These are phyloP conservation scores for Termitomyces sp. DNA, from an alignment of 768 basidiomycete genomes.

Conservation along the genomic window DNA sequence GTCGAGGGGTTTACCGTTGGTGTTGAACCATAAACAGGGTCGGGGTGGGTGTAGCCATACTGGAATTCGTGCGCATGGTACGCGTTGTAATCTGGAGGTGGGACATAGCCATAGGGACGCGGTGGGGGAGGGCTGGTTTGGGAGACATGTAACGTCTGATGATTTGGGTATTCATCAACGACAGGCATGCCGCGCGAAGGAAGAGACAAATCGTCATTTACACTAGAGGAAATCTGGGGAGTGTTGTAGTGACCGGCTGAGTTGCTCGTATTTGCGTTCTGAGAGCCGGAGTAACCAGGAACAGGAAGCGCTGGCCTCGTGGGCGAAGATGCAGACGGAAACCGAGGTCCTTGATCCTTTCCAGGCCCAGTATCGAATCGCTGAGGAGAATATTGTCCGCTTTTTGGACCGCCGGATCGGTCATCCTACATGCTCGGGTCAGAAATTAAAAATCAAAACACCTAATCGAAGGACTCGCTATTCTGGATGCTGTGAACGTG, in stretches of 20 bases:
- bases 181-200: slow-evolving; percentile 48
- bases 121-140: slow-evolving; percentile 31
- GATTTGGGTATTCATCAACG: slow-evolving; percentile 22
- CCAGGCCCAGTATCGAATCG: slow-evolving; percentile 44
- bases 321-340: slow-evolving; percentile 40
- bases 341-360: slow-evolving; percentile 40
- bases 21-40: slow-evolving; percentile 49
- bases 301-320: slow-evolving; percentile 31
- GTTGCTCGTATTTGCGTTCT: background rate
- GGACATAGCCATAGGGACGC: slow-evolving; percentile 47
- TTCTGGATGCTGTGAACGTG: slow-evolving; percentile 36
- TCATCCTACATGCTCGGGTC: slow-evolving; percentile 37
- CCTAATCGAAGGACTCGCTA: slow-evolving; percentile 28
- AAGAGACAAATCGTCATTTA: slow-evolving; percentile 52
- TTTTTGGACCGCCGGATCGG: slow-evolving; percentile 39
- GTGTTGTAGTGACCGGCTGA: slow-evolving; percentile 13
- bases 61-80: slow-evolving; percentile 53
- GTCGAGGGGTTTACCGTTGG: slow-evolving; percentile 38
- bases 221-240: slow-evolving; percentile 32
- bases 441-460: slow-evolving; percentile 5
- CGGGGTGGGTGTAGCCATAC: slow-evolving; percentile 49
- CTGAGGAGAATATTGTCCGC: slow-evolving; percentile 51
- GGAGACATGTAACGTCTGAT: slow-evolving; percentile 22
- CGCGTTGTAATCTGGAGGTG: slow-evolving; percentile 52
- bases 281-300: slow-evolving; percentile 22